Base-by-base conservation (phyloP, 495 filamentous ascomycete species). In the Hyphodiscus hymeniophilus region DNA sequence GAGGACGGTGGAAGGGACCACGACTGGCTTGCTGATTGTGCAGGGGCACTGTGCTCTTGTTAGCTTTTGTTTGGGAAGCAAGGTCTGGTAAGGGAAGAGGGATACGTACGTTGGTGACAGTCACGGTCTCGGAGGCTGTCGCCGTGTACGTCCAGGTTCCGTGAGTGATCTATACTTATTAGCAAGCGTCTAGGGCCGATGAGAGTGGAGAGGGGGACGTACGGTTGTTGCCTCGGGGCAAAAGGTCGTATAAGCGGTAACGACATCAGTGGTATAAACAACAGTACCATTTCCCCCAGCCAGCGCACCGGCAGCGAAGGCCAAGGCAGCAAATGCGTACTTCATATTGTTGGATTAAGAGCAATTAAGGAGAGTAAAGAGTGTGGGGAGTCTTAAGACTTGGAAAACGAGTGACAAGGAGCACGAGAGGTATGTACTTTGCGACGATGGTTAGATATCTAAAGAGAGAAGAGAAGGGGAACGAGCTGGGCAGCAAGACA, bases 71-170 rank as follows among this genome's bases (percentile, higher is more conserved):
- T 38, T n/a, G 34, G n/a, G 34, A 38, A 8, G 34, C 2, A 17
- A 38, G 2, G n/a, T 13, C 7, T 15, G 2, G 18, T 11, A 38
- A 8, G n/a, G 17, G 18, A 38, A 38, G 18, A 15, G n/a, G 2
- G 6, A 20, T 16, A 20, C 34, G 2, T 16, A 38, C 34, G 26
- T 28, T 66, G 61, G 77, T 77, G 72, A 89, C 77, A 68, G 87
- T 89, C 65, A 88, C 65, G 63, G 79, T 82, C 59, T 81, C 84
- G 61, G 84, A 67, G 7, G 11, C 21, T 1, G 28, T 46, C 22
- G 30, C 30, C 4, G 30, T 34, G 18, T 35, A 22, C 7, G 28
- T 36, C 20, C 4, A 21, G 7, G 12, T 24, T 26, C 21, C 21
- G 2, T 46, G 43, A 16, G 28, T 12, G 15, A 46, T 46, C 26